Percentiles rank a stretch among this genome's conserved stretches.
These are phyloP conservation scores for Solanum lignicaule DNA, from an alignment of 257 asterid genomes.

Conservation along the genomic window DNA sequence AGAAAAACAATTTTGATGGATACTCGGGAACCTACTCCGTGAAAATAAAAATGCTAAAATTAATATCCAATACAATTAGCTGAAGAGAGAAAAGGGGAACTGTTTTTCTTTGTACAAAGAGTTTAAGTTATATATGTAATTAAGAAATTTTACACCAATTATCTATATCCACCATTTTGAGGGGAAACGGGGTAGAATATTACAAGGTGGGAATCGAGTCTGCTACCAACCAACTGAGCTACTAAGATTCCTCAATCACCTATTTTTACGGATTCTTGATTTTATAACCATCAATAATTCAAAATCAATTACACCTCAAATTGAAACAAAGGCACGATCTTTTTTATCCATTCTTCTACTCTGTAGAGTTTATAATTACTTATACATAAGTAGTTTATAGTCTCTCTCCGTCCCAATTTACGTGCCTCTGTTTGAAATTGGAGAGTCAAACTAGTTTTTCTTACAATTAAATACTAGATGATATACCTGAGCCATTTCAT, in stretches of 20 bases:
- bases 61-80: neutral
- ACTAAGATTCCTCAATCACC: neutral
- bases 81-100: neutral
- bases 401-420: neutral
- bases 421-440: neutral
- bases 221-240: neutral
- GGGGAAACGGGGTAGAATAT: no score
- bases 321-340: neutral
- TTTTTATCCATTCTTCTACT: neutral
- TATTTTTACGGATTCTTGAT: neutral
- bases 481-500: slow-evolving; percentile 75
- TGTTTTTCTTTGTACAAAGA: neutral
- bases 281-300: neutral
- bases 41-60: neutral
- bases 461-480: neutral
- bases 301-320: neutral
- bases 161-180: neutral
- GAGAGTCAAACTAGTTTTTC: neutral
- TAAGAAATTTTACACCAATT: neutral
- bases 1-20: slow-evolving; percentile 81
- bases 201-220: neutral
- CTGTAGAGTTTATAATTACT: neutral
- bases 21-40: slow-evolving; percentile 57
- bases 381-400: neutral
- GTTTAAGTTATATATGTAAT: neutral